Percentiles rank a stretch among this genome's conserved stretches.
phyloP scores from a whole-genome alignment of 495 filamentous ascomycete genomes.

The Amorphotheca resinae region DNA sequence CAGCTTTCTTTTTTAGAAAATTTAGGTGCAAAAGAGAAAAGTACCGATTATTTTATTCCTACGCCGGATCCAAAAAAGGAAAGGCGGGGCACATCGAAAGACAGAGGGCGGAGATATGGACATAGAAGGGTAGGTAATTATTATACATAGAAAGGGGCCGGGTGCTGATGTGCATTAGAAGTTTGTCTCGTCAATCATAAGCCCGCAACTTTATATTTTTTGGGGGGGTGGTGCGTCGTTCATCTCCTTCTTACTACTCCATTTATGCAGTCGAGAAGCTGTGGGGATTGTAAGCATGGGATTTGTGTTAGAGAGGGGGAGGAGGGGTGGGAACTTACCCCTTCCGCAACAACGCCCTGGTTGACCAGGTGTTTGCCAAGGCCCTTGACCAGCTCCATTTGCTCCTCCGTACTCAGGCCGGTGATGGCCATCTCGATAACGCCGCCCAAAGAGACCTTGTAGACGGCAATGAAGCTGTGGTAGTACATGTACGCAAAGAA shows the following conservation, averaged over 20 bases:
- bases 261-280: slow-evolving; percentile 21
- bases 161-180: too few relatives aligned
- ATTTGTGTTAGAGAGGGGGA: not conserved
- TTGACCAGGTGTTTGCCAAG: slow-evolving; percentile 78
- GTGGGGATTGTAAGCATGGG: slow-evolving; percentile 1
- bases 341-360: slow-evolving; percentile 42
- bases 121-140: too few relatives aligned
- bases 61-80: too few relatives aligned
- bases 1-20: too few relatives aligned
- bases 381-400: slow-evolving; percentile 75
- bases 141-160: too few relatives aligned
- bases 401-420: slow-evolving; percentile 69
- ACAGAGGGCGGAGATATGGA: too few relatives aligned
- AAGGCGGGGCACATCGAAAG: too few relatives aligned
- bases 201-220: slow-evolving; percentile 5
- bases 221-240: not conserved
- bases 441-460: slow-evolving; percentile 67
- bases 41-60: too few relatives aligned
- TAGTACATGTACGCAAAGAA: slow-evolving; percentile 98
- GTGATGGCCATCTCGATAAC: slow-evolving; percentile 84
- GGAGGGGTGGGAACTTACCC: slow-evolving; percentile 9
- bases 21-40: too few relatives aligned
- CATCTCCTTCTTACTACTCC: slow-evolving; percentile 15
- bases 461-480: slow-evolving; percentile 87
- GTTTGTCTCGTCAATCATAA: slow-evolving; percentile 15